Evolutionary conservation across 495 filamentous ascomycete genomes (phyloP).

Genomic region (Collariella sp.): DNA sequence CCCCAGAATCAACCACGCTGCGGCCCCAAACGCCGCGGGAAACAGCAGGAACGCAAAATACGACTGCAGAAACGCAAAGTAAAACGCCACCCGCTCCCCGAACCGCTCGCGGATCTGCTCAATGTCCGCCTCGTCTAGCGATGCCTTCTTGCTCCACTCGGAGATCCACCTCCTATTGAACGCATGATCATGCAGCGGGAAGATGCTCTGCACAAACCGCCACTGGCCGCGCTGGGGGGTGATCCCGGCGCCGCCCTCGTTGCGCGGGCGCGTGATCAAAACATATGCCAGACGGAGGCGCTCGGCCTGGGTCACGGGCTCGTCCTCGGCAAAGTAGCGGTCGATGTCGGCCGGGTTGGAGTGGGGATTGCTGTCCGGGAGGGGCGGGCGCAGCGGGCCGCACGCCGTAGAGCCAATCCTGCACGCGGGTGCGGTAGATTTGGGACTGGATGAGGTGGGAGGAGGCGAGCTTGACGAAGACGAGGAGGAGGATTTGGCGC

Average conservation of each 20-base stretch:
- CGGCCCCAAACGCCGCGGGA: slow-evolving; percentile 74
- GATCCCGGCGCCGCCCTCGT: slow-evolving; percentile 85
- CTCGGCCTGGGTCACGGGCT: slow-evolving; percentile 80
- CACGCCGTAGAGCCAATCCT: slow-evolving; percentile 94
- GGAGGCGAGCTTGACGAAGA: slow-evolving; percentile 74
- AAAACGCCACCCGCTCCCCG: slow-evolving; percentile 91
- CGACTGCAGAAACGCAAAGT: slow-evolving; percentile 90
- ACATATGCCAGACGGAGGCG: slow-evolving; percentile 75
- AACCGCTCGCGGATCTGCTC: slow-evolving; percentile 79
- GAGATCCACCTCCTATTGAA: slow-evolving; percentile 91
- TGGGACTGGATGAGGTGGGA: slow-evolving; percentile 51
- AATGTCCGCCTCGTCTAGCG: slow-evolving; percentile 69
- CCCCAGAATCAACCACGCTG: slow-evolving; percentile 73
- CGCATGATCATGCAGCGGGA: slow-evolving; percentile 77
- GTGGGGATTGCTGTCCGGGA: slow-evolving; percentile 33
- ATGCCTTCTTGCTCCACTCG: slow-evolving; percentile 72
- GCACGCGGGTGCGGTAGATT: slow-evolving; percentile 66
- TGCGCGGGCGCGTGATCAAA: slow-evolving; percentile 71
- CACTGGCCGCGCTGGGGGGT: slow-evolving; percentile 59
- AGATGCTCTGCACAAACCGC: slow-evolving; percentile 76
- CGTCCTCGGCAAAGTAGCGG: slow-evolving; percentile 49
- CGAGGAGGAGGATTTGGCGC: slow-evolving; percentile 69
- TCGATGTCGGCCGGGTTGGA: slow-evolving; percentile 14
- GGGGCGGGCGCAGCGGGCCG: slow-evolving; percentile 66
- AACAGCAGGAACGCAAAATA: slow-evolving; percentile 84